Percentiles rank a stretch among this genome's conserved stretches.
Evolutionary conservation across 495 filamentous ascomycete species (phyloP).

Genomic region (Talaromyces thailandensis): DNA sequence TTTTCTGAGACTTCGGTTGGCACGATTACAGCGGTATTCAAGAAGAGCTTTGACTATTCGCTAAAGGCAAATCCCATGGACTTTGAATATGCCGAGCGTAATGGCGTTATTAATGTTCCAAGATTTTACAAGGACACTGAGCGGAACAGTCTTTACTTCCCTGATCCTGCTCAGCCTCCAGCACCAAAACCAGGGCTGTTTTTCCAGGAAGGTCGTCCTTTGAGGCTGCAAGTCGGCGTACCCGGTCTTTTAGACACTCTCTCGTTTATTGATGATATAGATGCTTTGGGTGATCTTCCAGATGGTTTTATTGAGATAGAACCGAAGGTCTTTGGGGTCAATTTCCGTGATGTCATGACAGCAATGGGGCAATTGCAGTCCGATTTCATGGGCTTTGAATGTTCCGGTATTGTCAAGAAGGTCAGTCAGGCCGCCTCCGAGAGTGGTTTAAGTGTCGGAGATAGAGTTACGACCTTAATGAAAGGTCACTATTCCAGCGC

Average conservation of each 20-base stretch:
- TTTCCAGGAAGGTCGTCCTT: slow-evolving; percentile 16
- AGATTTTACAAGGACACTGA: slow-evolving; percentile 13
- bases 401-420: slow-evolving; percentile 43
- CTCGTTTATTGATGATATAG: slow-evolving; percentile 23
- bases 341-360: slow-evolving; percentile 28
- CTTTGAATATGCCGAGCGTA: slow-evolving; percentile 20
- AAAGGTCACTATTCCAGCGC: slow-evolving; percentile 9
- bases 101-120: slow-evolving; percentile 19
- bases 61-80: not conserved
- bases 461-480: slow-evolving; percentile 39
- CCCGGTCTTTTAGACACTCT: slow-evolving; percentile 22
- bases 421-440: slow-evolving; percentile 38
- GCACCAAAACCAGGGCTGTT: slow-evolving; percentile 10
- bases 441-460: slow-evolving; percentile 34
- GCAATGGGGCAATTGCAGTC: slow-evolving; percentile 27
- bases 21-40: not conserved
- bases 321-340: not conserved
- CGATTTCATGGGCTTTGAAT: slow-evolving; percentile 39
- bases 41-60: not conserved
- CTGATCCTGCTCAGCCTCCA: not conserved
- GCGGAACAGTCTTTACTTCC: slow-evolving; percentile 1
- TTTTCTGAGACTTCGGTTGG: not conserved
- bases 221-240: slow-evolving; percentile 16
- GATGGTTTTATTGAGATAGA: slow-evolving; percentile 10
- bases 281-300: slow-evolving; percentile 7